Evolutionary conservation across 2,329 filamentous ascomycete species (phyloP).

Genomic region (Ascochyta lentis): DNA sequence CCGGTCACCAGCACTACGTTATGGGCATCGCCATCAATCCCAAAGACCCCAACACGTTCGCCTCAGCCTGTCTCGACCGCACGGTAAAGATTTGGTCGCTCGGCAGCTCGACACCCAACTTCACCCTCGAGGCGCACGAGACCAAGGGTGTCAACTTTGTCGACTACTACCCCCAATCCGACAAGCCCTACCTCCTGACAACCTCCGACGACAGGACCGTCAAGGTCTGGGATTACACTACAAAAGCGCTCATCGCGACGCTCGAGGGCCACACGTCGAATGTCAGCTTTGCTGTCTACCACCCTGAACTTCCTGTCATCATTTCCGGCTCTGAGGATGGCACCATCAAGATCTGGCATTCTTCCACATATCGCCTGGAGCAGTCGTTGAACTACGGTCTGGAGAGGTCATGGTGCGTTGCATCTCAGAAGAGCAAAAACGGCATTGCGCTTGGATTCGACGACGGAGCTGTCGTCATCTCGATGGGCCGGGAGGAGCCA

Average conservation of each 20-base stretch:
- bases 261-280: conserved; percentile 97
- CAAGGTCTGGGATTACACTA: conserved; percentile 99
- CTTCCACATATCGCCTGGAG: conserved; percentile 94
- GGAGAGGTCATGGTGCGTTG: conserved; percentile 96
- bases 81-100: conserved; percentile 99
- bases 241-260: conserved; percentile 94
- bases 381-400: conserved; percentile 95
- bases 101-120: conserved; percentile 91
- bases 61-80: conserved; percentile 91
- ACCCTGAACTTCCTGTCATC: conserved; percentile 95
- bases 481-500: conserved; percentile 95
- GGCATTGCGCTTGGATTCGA: conserved; percentile 96
- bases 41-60: conserved; percentile 80
- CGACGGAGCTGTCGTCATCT: conserved; percentile 95
- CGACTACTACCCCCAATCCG: conserved; percentile 77
- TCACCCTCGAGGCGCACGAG: conserved; percentile 95
- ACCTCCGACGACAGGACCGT: conserved; percentile 96
- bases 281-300: conserved; percentile 97
- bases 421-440: conserved; percentile 93
- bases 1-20: conserved; percentile 95
- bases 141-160: conserved; percentile 98
- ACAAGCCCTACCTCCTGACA: conserved; percentile 87
- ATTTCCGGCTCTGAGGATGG: conserved; percentile 98
- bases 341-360: conserved; percentile 97
- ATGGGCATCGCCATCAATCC: conserved; percentile 98